Conservation (phyloP, 164 flowering plant genomes). For the Macadamia tetraphylla region DNA sequence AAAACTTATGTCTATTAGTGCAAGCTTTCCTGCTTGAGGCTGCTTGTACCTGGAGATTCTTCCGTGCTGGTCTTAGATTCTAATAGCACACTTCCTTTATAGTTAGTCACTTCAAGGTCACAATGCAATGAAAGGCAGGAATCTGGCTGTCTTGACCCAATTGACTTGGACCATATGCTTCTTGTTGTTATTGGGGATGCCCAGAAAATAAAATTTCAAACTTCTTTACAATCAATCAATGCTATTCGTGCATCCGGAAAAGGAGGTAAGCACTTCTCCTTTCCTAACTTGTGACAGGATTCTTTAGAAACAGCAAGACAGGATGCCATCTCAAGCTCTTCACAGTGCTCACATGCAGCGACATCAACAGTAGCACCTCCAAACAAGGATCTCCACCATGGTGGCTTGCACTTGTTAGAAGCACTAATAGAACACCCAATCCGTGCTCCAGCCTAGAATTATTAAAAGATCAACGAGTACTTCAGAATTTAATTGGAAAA, state of each 20-base stretch:
- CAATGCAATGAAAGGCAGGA: background rate
- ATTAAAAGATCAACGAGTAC: background rate
- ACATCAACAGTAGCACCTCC: slow-evolving; percentile 15
- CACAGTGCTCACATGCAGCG: slow-evolving; percentile 28
- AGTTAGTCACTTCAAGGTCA: slow-evolving; percentile 17
- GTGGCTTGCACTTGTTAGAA: slow-evolving; percentile 27
- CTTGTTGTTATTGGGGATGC: background rate
- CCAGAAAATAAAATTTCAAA: background rate
- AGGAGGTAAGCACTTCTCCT: slow-evolving; percentile 22
- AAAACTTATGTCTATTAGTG: background rate
- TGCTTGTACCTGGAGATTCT: background rate
- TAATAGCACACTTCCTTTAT: slow-evolving; percentile 18
- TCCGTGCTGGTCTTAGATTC: background rate
- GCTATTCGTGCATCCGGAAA: slow-evolving; percentile 29
- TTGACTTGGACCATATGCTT: background rate
- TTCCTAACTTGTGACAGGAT: slow-evolving; percentile 25
- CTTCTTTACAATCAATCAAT: slow-evolving; percentile 4
- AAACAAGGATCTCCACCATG: slow-evolving; percentile 30
- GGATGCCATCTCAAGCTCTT: slow-evolving; percentile 29
- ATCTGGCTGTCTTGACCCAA: background rate
- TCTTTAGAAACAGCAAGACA: slow-evolving; percentile 26
- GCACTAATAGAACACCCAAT: slow-evolving; percentile 28
- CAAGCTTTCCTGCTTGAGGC: slow-evolving; percentile 3
- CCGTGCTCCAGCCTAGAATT: slow-evolving; percentile 30
- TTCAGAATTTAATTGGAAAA: background rate